Evolutionary conservation across 352 stramenopile genomes (phyloP).

Genomic region (Aphanomyces cochlioides): DNA sequence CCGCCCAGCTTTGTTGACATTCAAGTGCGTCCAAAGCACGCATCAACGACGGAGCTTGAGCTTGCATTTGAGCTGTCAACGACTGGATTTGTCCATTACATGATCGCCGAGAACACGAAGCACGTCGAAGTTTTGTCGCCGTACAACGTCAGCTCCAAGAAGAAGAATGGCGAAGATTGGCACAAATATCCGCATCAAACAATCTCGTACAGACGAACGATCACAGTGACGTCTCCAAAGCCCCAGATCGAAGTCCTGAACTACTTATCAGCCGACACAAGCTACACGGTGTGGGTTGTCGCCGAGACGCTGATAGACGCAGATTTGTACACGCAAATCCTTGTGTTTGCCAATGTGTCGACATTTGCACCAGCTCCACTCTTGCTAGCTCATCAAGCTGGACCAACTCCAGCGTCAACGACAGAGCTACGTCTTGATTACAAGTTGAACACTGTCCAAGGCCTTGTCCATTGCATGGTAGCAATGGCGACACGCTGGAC

Average conservation of each 20-base stretch:
- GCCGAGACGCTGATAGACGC: constrained; percentile 49
- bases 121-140: constrained; percentile 61
- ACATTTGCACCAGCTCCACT: constrained; percentile 65
- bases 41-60: constrained; percentile 70
- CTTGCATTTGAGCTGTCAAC: constrained; percentile 52
- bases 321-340: constrained; percentile 55
- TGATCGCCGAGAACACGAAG: constrained; percentile 44
- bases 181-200: constrained; percentile 64
- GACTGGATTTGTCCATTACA: constrained; percentile 69
- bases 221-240: constrained; percentile 36
- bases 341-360: constrained; percentile 43
- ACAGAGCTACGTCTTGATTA: constrained; percentile 45
- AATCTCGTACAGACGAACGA: constrained; percentile 46
- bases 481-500: constrained; percentile 45
- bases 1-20: constrained; percentile 51
- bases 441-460: constrained; percentile 37
- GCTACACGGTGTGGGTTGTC: constrained; percentile 62
- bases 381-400: constrained; percentile 58
- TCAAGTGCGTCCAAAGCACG: constrained; percentile 47
- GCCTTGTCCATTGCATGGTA: constrained; percentile 58
- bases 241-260: constrained; percentile 57
- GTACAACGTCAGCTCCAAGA: constrained; percentile 72
- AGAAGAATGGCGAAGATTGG: constrained; percentile 37
- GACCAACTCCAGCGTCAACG: constrained; percentile 50
- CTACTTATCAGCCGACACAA: constrained; percentile 52